Percentiles rank a stretch among this genome's conserved stretches.
Evolutionary conservation across 2,329 filamentous ascomycete species (phyloP).

Genomic region (Fusarium phyllophilum): DNA sequence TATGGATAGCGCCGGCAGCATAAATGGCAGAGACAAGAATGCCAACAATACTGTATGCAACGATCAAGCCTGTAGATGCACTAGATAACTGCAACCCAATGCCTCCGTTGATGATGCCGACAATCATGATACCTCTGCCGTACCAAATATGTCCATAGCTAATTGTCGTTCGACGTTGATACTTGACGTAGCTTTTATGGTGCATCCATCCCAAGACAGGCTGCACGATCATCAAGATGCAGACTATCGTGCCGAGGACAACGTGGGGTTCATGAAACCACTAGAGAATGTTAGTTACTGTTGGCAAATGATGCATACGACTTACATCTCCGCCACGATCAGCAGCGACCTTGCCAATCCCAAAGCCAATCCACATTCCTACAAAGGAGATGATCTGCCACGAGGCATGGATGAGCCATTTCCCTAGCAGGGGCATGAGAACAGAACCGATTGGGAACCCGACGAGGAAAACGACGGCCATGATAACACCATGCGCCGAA

Average conservation of each 20-base stretch:
- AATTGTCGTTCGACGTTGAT: not conserved
- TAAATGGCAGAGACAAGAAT: not conserved
- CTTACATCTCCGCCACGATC: conserved; percentile 4
- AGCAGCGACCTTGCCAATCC: not conserved
- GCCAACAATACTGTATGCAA: not conserved
- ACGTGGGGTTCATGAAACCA: not conserved
- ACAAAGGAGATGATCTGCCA: not conserved
- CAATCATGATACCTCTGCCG: not conserved
- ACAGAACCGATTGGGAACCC: not conserved
- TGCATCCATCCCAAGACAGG: conserved; percentile 4
- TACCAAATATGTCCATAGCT: conserved; percentile 7
- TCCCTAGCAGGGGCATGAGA: not conserved
- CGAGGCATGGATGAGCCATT: not conserved
- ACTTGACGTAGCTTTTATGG: not conserved
- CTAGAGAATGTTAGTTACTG: not conserved
- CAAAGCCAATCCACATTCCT: not conserved
- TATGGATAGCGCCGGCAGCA: not conserved
- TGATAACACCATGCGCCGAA: not conserved
- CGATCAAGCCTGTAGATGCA: not conserved
- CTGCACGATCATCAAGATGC: not conserved
- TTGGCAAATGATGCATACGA: accelerated
- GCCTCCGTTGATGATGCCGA: not conserved
- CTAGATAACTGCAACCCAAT: not conserved
- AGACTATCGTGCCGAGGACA: not conserved
- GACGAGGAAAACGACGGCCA: not conserved